These are phyloP conservation scores for Trichoderma cornu-damae DNA, from an alignment of 2,329 filamentous ascomycete genomes.

Conservation along the genomic window DNA sequence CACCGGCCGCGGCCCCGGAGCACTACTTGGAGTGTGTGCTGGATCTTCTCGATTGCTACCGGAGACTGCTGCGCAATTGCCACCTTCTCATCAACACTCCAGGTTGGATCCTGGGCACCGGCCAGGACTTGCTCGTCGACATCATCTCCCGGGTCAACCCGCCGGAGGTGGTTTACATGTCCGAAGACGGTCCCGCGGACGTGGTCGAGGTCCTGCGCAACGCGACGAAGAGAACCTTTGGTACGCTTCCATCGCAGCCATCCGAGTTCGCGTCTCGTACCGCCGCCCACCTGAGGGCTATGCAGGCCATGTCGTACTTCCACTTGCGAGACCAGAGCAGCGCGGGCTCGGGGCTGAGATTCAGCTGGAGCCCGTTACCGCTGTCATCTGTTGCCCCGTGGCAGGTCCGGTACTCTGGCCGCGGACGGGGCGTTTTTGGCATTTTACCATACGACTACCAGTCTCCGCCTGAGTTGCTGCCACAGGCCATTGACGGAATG, in stretches of 20 bases:
- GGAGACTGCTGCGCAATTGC: constrained; percentile 38
- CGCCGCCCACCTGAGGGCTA: constrained; percentile 60
- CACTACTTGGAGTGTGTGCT: constrained; percentile 61
- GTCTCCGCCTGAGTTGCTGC: constrained; percentile 52
- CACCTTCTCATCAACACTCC: constrained; percentile 70
- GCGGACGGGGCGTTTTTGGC: constrained; percentile 52
- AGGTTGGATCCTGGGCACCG: constrained; percentile 67
- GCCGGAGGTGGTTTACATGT: constrained; percentile 64
- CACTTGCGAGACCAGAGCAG: constrained; percentile 40
- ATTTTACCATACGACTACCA: constrained; percentile 65
- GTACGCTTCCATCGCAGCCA: constrained; percentile 54
- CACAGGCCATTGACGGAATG: constrained; percentile 64
- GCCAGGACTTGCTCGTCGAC: constrained; percentile 57
- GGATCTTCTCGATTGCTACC: constrained; percentile 59
- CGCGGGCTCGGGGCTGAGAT: background rate
- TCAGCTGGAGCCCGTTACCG: constrained; percentile 49
- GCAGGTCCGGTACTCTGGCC: constrained; percentile 54
- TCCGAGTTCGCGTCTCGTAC: constrained; percentile 54
- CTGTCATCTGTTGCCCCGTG: constrained; percentile 55
- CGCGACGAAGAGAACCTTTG: constrained; percentile 41
- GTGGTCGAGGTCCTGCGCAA: constrained; percentile 50
- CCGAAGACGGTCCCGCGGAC: constrained; percentile 54
- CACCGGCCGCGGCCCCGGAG: constrained; percentile 60
- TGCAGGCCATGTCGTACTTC: constrained; percentile 80
- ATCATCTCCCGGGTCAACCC: constrained; percentile 52